Conservation (phyloP, 225 moss, liverwort and hornwort species). For the Marchantia polymorpha region DNA sequence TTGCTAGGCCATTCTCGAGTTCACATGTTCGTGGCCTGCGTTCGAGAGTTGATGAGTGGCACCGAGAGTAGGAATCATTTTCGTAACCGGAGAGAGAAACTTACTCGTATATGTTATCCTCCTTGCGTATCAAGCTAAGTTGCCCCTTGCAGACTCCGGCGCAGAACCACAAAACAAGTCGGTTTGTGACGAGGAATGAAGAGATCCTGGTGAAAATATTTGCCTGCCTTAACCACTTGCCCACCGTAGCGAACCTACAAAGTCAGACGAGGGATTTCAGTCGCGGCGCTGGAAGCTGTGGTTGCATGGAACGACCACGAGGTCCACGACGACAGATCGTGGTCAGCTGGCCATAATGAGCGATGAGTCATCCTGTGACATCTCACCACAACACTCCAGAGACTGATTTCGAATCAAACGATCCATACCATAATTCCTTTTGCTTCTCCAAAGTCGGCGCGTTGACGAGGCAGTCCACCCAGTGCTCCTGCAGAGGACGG, state of each 20-base stretch:
- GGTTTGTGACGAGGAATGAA: conserved; percentile 81
- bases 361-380: too few relatives aligned
- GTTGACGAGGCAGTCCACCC: conserved; percentile 96
- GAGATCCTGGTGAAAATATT: conserved; percentile 67
- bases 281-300: neutral
- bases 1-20: too few relatives aligned
- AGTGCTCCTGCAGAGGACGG: conserved; percentile 62
- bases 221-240: conserved; percentile 87
- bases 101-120: conserved; percentile 92
- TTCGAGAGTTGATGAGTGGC: too few relatives aligned
- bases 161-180: conserved; percentile 93
- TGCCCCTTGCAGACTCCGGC: conserved; percentile 99
- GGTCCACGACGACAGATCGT: too few relatives aligned
- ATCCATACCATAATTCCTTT: conserved; percentile 76
- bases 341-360: too few relatives aligned
- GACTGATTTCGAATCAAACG: too few relatives aligned
- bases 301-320: too few relatives aligned
- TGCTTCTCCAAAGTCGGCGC: conserved; percentile 95
- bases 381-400: too few relatives aligned
- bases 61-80: neutral
- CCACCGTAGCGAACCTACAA: conserved; percentile 87
- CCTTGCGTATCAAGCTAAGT: conserved; percentile 82
- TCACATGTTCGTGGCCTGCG: too few relatives aligned
- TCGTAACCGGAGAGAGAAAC: conserved; percentile 3
- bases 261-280: neutral